phyloP scores from a whole-genome alignment of 2,329 filamentous ascomycete species.

The Fusarium illudens region DNA sequence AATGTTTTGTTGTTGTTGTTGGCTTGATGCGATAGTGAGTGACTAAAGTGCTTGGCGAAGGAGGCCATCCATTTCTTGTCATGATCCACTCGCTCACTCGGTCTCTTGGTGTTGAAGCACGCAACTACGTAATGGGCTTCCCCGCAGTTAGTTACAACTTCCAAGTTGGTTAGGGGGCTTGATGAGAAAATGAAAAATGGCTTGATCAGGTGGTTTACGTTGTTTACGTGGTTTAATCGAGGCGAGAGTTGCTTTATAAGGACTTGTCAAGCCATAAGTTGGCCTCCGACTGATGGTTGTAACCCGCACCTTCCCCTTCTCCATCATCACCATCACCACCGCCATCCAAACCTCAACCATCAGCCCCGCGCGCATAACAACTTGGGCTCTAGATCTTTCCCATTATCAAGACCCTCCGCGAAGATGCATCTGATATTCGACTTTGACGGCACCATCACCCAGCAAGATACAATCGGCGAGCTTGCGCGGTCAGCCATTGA shows the following conservation, averaged over 20 bases:
- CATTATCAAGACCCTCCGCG: neutral
- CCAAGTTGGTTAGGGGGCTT: conserved; percentile 9
- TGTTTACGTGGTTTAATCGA: neutral
- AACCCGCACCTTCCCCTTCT: conserved; percentile 2
- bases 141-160: conserved; percentile 29
- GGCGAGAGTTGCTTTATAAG: neutral
- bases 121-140: conserved; percentile 34
- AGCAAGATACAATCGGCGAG: conserved; percentile 59
- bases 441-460: conserved; percentile 68
- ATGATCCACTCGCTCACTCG: conserved; percentile 26
- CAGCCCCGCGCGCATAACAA: conserved; percentile 3
- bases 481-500: conserved; percentile 56
- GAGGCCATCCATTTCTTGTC: neutral
- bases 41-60: neutral
- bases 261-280: neutral
- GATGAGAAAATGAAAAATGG: neutral
- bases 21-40: neutral
- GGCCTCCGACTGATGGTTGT: conserved; percentile 14
- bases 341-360: neutral
- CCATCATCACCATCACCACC: neutral
- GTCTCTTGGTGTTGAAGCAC: conserved; percentile 10
- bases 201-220: conserved; percentile 10
- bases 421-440: conserved; percentile 61
- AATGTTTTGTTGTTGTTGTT: neutral
- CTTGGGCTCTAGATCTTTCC: neutral